Base-by-base conservation (phyloP, 176 grass and related monocot species). In the Raddia guianensis region DNA sequence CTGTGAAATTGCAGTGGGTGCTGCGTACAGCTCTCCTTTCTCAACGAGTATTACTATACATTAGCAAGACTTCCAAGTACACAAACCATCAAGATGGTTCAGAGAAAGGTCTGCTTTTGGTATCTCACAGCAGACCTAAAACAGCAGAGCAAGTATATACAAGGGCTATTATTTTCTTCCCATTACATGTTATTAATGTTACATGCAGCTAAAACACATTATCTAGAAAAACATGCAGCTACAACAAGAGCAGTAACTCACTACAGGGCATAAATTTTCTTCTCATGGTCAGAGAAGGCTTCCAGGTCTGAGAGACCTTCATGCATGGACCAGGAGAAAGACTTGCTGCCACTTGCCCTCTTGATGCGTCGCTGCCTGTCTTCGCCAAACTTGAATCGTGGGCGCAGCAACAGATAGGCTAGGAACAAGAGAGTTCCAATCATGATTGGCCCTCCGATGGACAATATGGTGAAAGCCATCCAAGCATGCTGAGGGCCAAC, bases 241-340 rank as follows among this genome's bases (percentile, higher is more conserved):
- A 76, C 42, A 79, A 9, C 14, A 45, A 34, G 58, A 76, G 53
- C 16, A 34, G 2, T 27, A 43, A 66, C 74, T 74, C 59, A 21
- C 84, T 93, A 99, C 64, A 99, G 89, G 10, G 96, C 96, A 86
- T 95, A 95, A 8, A 99, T 99, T 66, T 56, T 99, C 76, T 99
- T 99, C 43, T 99, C 96, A 45, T 77, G 78, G 75, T 99, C 96
- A n/a, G 93, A 93, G 10, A 99, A 89, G 37, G 84, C 96, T 70
- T 99, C 96, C 58, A 91, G 85, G 82, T 99, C 96, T 2, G 96
- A 95, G 71, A 89, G 60, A 0, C 81, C 77, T 19, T 88, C 92
- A 61, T 87, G 80, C 57, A 94, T 80, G 20, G 95, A 99, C 96
- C 88, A 95, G 55, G 96, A 99, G 81, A 91, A 99, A 13, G 96